A percentile compares a stretch with the other conserved stretches of the same genome.
These are phyloP conservation scores for Achlya hypogyna DNA, from an alignment of 352 stramenopile species.

Conservation along the genomic window DNA sequence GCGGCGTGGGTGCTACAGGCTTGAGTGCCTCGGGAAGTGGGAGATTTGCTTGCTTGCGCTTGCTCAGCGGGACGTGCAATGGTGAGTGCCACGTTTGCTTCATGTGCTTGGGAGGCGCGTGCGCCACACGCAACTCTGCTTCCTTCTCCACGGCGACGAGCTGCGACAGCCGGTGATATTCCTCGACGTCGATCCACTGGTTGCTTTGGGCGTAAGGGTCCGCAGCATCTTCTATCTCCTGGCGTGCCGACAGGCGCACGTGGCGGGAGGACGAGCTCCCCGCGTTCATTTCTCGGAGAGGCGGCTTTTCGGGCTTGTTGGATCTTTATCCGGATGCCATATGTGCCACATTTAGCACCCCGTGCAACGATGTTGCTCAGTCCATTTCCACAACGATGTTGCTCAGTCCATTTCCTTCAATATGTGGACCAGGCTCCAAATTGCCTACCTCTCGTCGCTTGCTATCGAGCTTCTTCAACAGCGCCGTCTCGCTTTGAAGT, in stretches of 20 bases:
- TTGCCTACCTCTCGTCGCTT: no score
- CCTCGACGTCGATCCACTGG: conserved; percentile 10
- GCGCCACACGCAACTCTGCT: background rate
- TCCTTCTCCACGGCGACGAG: conserved; percentile 16
- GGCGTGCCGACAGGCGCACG: background rate
- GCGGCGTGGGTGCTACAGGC: background rate
- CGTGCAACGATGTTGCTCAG: no score
- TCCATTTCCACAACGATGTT: no score
- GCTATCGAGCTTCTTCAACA: no score
- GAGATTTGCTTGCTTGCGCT: conserved; percentile 46
- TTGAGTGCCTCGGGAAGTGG: conserved; percentile 37
- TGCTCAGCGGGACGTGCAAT: conserved; percentile 43
- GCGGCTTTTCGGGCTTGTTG: background rate
- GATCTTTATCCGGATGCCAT: background rate
- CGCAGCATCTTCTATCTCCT: background rate
- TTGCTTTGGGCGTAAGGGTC: background rate
- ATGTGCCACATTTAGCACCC: no score
- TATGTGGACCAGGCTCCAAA: no score
- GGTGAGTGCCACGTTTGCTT: conserved; percentile 51
- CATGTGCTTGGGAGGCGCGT: conserved; percentile 2
- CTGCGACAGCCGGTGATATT: conserved; percentile 11
- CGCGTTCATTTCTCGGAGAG: no score
- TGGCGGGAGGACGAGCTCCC: background rate
- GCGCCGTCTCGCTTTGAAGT: no score
- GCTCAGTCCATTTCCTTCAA: no score